Base-by-base conservation (phyloP, 192 early-diverging fungal species). In the Lobosporangium transversale region DNA sequence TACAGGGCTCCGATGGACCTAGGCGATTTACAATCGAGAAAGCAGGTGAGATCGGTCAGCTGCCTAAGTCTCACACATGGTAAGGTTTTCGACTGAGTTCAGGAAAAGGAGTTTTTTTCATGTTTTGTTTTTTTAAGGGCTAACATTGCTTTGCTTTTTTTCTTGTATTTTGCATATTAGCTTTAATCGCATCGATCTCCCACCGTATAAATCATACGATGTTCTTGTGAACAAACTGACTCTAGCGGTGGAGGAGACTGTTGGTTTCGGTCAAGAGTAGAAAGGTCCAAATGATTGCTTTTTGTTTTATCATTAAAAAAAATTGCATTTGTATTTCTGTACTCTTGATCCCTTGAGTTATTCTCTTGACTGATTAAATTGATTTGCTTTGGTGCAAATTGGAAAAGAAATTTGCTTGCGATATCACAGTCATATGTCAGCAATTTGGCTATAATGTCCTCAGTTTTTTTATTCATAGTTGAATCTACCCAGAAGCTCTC, bases 151-250 rank as follows among this genome's bases (percentile, higher is more conserved):
- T 10, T 40, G 37, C 37, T 40, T 7, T 54, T 36, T 49, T 30
- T 50, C 49, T 32, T 4, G 52, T 57, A 21, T 57, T 17, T 53
- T 51, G 37, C 42, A 24, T 55, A n/a, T 45, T 15, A 90, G 91
- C 78, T 99, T 99, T 83, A 99, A 99, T 81, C 93, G 97, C 29
- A 90, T 99, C 55, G 96, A 98, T 68, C 83, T 99, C 78, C 97
- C 97, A 55, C 92, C 92, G 17, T 99, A 99, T 80, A 87, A 91
- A 37, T 87, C 85, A 27, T 91, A 92, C 59, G 92, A 95, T 53
- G 86, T 89, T 2, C 65, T 86, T 62, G 83, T 86, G 24, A 81
- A 81, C 59, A 92, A 97, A 81, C 84, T 97, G 68, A 94, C 93
- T 17, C 70, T 97, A 59, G 97, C 97, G 14, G 93, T 99, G 45